These are phyloP conservation scores for Trichoderma semiorbis DNA, from an alignment of 2,329 filamentous ascomycete species.

Conservation along the genomic window DNA sequence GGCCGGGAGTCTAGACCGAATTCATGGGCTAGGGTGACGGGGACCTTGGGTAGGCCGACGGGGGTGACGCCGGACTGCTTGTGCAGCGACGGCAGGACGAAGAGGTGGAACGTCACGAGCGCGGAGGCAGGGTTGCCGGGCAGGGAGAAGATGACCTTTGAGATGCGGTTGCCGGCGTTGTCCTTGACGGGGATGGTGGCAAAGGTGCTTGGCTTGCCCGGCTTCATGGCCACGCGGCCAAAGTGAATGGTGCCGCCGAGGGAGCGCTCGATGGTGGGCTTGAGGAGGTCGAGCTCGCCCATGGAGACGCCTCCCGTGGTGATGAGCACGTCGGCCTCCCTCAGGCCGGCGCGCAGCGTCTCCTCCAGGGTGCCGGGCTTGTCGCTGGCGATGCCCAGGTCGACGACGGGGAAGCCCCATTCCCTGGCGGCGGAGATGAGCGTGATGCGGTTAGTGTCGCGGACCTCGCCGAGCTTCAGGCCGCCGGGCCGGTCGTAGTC, in stretches of 20 bases:
- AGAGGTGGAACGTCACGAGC: slow-evolving; percentile 88
- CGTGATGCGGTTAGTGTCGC: slow-evolving; percentile 89
- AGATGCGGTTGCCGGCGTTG: slow-evolving; percentile 53
- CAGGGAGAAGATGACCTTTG: slow-evolving; percentile 79
- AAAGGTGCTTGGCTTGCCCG: slow-evolving; percentile 95
- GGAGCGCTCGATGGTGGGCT: slow-evolving; percentile 87
- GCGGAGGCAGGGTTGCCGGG: slow-evolving; percentile 94
- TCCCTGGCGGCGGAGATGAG: slow-evolving; percentile 73
- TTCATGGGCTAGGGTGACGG: slow-evolving; percentile 68
- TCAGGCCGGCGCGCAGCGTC: slow-evolving; percentile 70
- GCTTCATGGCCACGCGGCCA: slow-evolving; percentile 95
- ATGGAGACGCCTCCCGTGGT: slow-evolving; percentile 95
- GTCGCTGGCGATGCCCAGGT: slow-evolving; percentile 82
- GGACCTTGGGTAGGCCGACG: slow-evolving; percentile 67
- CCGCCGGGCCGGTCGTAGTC: slow-evolving; percentile 61
- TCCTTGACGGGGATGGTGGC: slow-evolving; percentile 74
- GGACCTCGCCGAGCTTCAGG: slow-evolving; percentile 76
- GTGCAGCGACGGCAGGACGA: slow-evolving; percentile 84
- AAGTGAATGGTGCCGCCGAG: slow-evolving; percentile 95
- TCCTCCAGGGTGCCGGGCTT: slow-evolving; percentile 71
- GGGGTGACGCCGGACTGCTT: slow-evolving; percentile 66
- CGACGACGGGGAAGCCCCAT: slow-evolving; percentile 74
- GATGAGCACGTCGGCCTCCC: slow-evolving; percentile 75
- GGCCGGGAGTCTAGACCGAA: slow-evolving; percentile 73
- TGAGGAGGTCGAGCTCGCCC: slow-evolving; percentile 95